These are phyloP conservation scores for Boletus semigastroideus DNA, from an alignment of 1,284 basidiomycete species.

Conservation along the genomic window DNA sequence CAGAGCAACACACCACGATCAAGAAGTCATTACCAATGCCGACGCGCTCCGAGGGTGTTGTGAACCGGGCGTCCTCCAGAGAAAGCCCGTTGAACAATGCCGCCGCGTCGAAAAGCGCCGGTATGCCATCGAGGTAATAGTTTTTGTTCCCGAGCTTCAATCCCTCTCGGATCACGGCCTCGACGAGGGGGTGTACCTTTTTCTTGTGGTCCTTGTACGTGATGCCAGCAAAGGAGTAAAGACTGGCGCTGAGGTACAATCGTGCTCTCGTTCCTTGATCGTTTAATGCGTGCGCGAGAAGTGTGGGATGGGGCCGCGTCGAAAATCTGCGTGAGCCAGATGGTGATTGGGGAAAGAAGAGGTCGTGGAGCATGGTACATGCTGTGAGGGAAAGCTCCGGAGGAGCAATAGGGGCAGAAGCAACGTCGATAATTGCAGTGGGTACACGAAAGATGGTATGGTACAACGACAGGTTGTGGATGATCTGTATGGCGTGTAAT, in stretches of 20 bases:
- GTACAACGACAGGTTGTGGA: slow-evolving; percentile 71
- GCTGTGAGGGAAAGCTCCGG: slow-evolving; percentile 50
- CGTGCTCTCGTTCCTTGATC: slow-evolving; percentile 52
- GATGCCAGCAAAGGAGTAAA: slow-evolving; percentile 63
- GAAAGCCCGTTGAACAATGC: slow-evolving; percentile 43
- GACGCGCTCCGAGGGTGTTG: slow-evolving; percentile 48
- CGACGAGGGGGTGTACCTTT: slow-evolving; percentile 56
- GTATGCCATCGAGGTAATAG: slow-evolving; percentile 74
- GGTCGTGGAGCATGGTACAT: slow-evolving; percentile 55
- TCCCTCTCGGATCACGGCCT: slow-evolving; percentile 77
- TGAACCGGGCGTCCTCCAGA: slow-evolving; percentile 39
- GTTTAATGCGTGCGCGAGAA: slow-evolving; percentile 39
- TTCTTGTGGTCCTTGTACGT: slow-evolving; percentile 66
- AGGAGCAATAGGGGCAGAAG: slow-evolving; percentile 44
- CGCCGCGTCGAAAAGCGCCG: slow-evolving; percentile 63
- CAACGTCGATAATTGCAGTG: slow-evolving; percentile 40
- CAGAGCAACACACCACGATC: neutral
- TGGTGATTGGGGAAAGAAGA: slow-evolving; percentile 39
- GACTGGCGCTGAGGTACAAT: slow-evolving; percentile 70
- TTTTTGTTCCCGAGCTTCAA: slow-evolving; percentile 83
- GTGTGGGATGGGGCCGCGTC: slow-evolving; percentile 48
- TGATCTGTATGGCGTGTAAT: slow-evolving; percentile 68
- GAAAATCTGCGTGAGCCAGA: slow-evolving; percentile 25
- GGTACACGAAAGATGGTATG: slow-evolving; percentile 68
- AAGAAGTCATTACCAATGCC: slow-evolving; percentile 50